Percentiles rank a stretch among this genome's conserved stretches.
Conservation (phyloP, 1,284 basidiomycete species). For the Moesziomyces sp. region DNA sequence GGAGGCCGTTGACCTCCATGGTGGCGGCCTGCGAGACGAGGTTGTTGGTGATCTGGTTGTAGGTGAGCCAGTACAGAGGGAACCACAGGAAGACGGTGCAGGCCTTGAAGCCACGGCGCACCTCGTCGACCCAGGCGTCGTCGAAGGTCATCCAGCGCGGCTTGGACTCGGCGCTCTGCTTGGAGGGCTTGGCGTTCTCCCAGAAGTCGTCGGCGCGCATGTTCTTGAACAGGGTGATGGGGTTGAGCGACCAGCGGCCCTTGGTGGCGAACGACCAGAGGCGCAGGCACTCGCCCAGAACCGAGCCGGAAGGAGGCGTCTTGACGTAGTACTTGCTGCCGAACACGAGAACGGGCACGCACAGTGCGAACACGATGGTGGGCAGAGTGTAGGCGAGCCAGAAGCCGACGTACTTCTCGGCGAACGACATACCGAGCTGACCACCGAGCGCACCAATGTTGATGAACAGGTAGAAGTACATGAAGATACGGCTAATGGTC, state of each 20-base stretch:
- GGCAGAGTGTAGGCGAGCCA: constrained; percentile 70
- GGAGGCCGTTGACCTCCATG: constrained; percentile 75
- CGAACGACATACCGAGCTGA: constrained; percentile 69
- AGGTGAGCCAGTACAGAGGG: constrained; percentile 70
- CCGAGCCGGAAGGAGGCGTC: constrained; percentile 81
- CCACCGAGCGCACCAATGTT: constrained; percentile 64
- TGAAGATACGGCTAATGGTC: constrained; percentile 71
- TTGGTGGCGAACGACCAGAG: constrained; percentile 64
- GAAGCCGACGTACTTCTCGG: constrained; percentile 69
- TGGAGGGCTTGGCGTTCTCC: constrained; percentile 78
- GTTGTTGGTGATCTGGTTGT: constrained; percentile 75
- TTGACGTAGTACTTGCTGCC: constrained; percentile 77
- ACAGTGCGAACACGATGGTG: constrained; percentile 69
- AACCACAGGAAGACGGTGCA: constrained; percentile 84
- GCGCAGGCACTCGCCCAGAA: constrained; percentile 73
- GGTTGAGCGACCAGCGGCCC: constrained; percentile 68
- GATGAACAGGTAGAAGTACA: constrained; percentile 68
- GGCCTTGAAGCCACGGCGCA: constrained; percentile 82
- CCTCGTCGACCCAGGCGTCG: constrained; percentile 79
- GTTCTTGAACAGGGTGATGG: constrained; percentile 55
- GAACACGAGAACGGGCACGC: constrained; percentile 76
- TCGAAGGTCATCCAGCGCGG: constrained; percentile 70
- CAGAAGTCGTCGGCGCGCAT: constrained; percentile 77
- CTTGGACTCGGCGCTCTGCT: constrained; percentile 68
- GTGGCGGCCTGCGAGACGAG: constrained; percentile 72